Evolutionary conservation across 768 basidiomycete genomes (phyloP).

Genomic region (Rhodocollybia butyracea): DNA sequence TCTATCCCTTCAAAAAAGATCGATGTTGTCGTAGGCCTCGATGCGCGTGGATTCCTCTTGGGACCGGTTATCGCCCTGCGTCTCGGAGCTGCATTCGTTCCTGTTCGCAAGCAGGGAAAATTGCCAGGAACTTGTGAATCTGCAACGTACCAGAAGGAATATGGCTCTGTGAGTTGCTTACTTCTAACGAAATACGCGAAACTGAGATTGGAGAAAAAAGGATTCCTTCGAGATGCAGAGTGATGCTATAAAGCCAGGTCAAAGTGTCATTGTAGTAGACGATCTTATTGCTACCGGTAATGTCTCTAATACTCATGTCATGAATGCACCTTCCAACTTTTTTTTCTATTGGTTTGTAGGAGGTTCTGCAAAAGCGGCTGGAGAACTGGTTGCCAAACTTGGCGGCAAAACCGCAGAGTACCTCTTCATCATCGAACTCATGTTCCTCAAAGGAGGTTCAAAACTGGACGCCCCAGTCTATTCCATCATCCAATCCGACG

Average conservation of each 20-base stretch:
- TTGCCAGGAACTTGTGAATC: constrained; percentile 83
- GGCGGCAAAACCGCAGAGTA: constrained; percentile 90
- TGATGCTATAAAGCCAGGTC: constrained; percentile 77
- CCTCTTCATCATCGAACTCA: constrained; percentile 87
- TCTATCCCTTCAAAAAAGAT: constrained; percentile 60
- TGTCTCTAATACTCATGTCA: background rate
- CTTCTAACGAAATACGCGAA: background rate
- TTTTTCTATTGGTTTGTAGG: constrained; percentile 44
- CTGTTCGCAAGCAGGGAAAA: constrained; percentile 92
- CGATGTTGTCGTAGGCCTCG: constrained; percentile 92
- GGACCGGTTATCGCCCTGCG: constrained; percentile 91
- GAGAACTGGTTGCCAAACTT: constrained; percentile 77
- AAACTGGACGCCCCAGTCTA: constrained; percentile 87
- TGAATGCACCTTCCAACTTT: background rate
- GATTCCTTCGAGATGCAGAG: constrained; percentile 97
- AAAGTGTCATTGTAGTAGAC: constrained; percentile 85
- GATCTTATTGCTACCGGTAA: constrained; percentile 94
- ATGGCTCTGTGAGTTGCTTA: constrained; percentile 62
- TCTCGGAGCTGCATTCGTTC: constrained; percentile 91
- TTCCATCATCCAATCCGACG: constrained; percentile 79
- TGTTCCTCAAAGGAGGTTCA: constrained; percentile 68
- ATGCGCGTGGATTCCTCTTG: constrained; percentile 93
- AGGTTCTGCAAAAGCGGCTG: constrained; percentile 91
- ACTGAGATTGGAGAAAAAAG: constrained; percentile 39
- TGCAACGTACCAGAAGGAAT: constrained; percentile 87